These are phyloP conservation scores for Phytopythium sindhum DNA, from an alignment of 352 stramenopile species.

Conservation along the genomic window DNA sequence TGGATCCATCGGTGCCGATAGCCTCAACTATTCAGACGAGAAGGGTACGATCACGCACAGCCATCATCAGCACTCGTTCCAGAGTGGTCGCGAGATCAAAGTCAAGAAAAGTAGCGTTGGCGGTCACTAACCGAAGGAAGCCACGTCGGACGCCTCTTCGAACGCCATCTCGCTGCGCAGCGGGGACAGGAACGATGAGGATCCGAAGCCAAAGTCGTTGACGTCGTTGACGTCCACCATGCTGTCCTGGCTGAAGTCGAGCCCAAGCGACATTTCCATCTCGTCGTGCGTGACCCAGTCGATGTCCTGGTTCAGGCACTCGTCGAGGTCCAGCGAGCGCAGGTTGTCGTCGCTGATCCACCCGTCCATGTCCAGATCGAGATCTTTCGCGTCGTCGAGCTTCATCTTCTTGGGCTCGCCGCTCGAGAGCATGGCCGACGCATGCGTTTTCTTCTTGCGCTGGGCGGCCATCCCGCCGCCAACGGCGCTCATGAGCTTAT, in stretches of 20 bases:
- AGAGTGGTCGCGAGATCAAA: slow-evolving; percentile 29
- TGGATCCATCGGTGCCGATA: slow-evolving; percentile 35
- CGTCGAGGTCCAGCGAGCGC: slow-evolving; percentile 69
- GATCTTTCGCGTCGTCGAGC: slow-evolving; percentile 32
- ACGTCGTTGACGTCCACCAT: slow-evolving; percentile 33
- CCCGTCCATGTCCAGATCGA: slow-evolving; percentile 43
- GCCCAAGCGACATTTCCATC: slow-evolving; percentile 49
- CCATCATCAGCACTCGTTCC: slow-evolving; percentile 36
- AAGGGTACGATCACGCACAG: slow-evolving; percentile 14
- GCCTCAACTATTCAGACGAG: slow-evolving; percentile 46
- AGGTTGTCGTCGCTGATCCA: slow-evolving; percentile 84
- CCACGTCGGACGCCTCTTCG: slow-evolving; percentile 48
- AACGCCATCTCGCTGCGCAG: slow-evolving; percentile 47
- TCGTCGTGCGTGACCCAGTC: slow-evolving; percentile 79
- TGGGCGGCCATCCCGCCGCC: slow-evolving; percentile 19
- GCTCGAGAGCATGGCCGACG: slow-evolving; percentile 6
- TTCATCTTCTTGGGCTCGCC: slow-evolving; percentile 28
- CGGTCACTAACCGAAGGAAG: slow-evolving; percentile 66
- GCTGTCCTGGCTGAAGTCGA: slow-evolving; percentile 46
- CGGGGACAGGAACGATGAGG: slow-evolving; percentile 46
- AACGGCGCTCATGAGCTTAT: slow-evolving; percentile 44
- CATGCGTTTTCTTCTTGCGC: slow-evolving; percentile 41
- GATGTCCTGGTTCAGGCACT: slow-evolving; percentile 75
- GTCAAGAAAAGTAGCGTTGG: slow-evolving; percentile 10
- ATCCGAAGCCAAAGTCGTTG: slow-evolving; percentile 67